phyloP scores from a whole-genome alignment of 139 green algal species.

The Volvox africanus region DNA sequence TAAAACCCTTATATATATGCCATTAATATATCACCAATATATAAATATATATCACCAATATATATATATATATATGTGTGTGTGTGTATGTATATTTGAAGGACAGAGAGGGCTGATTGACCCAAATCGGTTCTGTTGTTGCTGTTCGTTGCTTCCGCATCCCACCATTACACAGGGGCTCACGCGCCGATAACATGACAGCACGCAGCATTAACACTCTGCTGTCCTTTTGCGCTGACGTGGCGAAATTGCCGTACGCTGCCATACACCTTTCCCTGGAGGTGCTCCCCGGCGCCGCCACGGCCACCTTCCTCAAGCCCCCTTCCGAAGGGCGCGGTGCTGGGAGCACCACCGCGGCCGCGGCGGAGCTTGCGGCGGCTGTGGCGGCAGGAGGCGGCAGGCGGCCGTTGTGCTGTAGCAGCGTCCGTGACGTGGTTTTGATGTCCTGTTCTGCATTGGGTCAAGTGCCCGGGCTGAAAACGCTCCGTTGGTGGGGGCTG shows the following conservation, averaged over 20 bases:
- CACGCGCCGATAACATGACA: not conserved
- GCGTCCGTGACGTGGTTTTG: constrained; percentile 15
- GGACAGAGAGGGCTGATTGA: no score
- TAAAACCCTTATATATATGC: no score
- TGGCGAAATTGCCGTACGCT: not conserved
- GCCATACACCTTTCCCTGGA: constrained; percentile 15
- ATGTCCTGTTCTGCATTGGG: constrained; percentile 4
- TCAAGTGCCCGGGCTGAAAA: not conserved
- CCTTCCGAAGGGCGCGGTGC: no score
- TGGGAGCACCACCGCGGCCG: not conserved
- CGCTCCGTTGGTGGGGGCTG: constrained; percentile 22
- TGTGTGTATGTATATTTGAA: no score
- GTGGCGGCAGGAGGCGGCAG: not conserved
- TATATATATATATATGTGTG: no score
- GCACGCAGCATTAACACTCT: not conserved
- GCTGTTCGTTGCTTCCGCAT: no score
- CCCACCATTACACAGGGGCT: not conserved
- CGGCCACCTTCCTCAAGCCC: not conserved
- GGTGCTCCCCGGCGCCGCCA: not conserved
- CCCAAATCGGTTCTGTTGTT: no score
- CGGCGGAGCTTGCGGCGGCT: not conserved
- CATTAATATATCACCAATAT: no score
- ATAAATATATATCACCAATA: no score
- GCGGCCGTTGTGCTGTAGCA: not conserved
- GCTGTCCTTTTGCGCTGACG: not conserved